Conservation (phyloP, 331 rosid species). For the Pyrus hybrid region DNA sequence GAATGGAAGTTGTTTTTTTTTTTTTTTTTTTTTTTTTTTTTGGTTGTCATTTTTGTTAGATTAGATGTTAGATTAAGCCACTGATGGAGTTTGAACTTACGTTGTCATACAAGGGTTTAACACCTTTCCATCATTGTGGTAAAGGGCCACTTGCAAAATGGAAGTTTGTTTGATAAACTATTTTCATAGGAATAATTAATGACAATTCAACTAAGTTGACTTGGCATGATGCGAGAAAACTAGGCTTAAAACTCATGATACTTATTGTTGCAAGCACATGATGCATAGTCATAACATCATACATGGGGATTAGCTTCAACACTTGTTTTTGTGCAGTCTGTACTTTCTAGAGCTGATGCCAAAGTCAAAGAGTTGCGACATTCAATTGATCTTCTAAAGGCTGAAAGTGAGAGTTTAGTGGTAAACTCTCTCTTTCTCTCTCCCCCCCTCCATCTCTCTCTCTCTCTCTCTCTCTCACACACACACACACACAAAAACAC, state of each 20-base stretch:
- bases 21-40: no score
- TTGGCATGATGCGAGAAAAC: background rate
- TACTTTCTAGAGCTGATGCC: slow-evolving; percentile 55
- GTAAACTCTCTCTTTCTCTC: slow-evolving; percentile 22
- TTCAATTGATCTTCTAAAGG: slow-evolving; percentile 53
- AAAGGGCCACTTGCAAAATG: no score
- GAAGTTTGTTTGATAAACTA: background rate
- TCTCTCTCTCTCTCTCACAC: no score
- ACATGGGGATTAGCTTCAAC: background rate
- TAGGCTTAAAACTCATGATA: background rate
- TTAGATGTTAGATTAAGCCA: no score
- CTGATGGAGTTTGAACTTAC: no score
- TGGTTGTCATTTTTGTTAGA: no score
- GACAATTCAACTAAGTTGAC: background rate
- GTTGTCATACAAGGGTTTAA: no score
- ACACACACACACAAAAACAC: no score
- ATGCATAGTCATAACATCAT: background rate
- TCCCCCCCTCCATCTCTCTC: background rate
- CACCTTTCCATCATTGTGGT: no score
- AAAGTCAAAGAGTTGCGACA: slow-evolving; percentile 56
- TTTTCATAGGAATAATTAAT: background rate
- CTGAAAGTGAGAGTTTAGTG: slow-evolving; percentile 73
- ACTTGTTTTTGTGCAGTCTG: slow-evolving; percentile 48
- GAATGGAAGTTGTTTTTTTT: no score
- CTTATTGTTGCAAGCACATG: background rate